Percentiles rank a stretch among this genome's conserved stretches.
Evolutionary conservation across 179 eudicot genomes (phyloP).

Genomic region (Patellifolia procumbens): DNA sequence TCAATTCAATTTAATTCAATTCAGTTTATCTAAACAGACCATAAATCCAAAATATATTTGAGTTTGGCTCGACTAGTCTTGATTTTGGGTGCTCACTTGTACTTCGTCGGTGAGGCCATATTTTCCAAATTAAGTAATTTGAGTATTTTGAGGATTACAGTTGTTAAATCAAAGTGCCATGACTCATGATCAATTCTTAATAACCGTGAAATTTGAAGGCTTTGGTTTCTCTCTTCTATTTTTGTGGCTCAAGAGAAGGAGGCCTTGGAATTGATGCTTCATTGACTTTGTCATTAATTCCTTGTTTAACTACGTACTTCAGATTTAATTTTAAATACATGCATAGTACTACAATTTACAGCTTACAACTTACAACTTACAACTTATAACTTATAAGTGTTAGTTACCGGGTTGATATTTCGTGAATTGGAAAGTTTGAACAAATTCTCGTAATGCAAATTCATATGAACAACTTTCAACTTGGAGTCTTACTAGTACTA

Average conservation of each 20-base stretch:
- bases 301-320: neutral
- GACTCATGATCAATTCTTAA: slow-evolving; percentile 21
- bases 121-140: too few relatives aligned
- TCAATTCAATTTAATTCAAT: too few relatives aligned
- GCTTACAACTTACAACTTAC: too few relatives aligned
- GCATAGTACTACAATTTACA: slow-evolving; percentile 2
- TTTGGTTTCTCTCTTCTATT: neutral
- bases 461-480: neutral
- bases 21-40: too few relatives aligned
- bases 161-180: too few relatives aligned
- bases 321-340: neutral
- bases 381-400: too few relatives aligned
- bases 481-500: too few relatives aligned
- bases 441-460: neutral
- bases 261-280: slow-evolving; percentile 38
- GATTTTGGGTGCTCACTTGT: too few relatives aligned
- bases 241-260: slow-evolving; percentile 44
- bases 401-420: slow-evolving; percentile 13
- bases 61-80: too few relatives aligned
- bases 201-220: neutral
- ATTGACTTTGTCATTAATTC: slow-evolving; percentile 40
- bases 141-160: too few relatives aligned
- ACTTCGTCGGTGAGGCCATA: too few relatives aligned
- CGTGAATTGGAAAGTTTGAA: slow-evolving; percentile 5
- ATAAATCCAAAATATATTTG: too few relatives aligned